Evolutionary conservation across 2,329 filamentous ascomycete genomes (phyloP), one percentile per base, ranked within the genome.

Genomic region (Penicillium brasilianum): DNA sequence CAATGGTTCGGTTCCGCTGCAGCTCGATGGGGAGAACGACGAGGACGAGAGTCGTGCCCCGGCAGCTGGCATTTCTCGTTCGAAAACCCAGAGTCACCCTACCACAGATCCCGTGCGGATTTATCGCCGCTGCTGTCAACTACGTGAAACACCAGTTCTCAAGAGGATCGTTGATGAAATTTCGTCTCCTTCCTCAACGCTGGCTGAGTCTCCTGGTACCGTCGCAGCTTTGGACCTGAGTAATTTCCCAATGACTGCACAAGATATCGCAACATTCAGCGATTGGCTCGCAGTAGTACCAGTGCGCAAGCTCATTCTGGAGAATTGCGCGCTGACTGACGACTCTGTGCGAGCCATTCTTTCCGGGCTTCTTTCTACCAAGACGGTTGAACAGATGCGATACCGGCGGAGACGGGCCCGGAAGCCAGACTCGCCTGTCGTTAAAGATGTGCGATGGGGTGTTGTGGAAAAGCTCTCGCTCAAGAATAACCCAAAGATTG

Each of bases 201-300:
- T 88, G 10, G 77, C 85, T 1, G 83, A 82, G 58, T 82, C 88
- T 46, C 86, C 88, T 0, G 93, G 93, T n/a, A 85, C 92, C 14
- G 90, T 98, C 1, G 87, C 88, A 57, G 91, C 89, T 73, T 81
- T 99, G 9, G 91, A 98, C 73, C 82, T 98, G 22, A 93, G 90
- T 0, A 91, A 91, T 16, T 96, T 95, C 65, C 88, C 89, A 74
- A 84, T 99, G 78, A 90, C 94, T 61, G 78, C 96, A 49, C 85
- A 90, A 2, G 95, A 99, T 73, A 84, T 97, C 28, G 78, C 93
- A 54, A 97, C 95, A 0, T 83, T 99, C 1, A 92, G 93, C 53
- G 95, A 99, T 74, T 99, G 94, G 82, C 83, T 99, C 43, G 94
- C 95, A 5, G 88, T 99, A 7, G 94, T 98, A 0, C 94, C 95